A percentile compares a stretch with the other conserved stretches of the same genome.
These are phyloP conservation scores for Lablab purpureus DNA, from an alignment of 306 rosid genomes.

Conservation along the genomic window DNA sequence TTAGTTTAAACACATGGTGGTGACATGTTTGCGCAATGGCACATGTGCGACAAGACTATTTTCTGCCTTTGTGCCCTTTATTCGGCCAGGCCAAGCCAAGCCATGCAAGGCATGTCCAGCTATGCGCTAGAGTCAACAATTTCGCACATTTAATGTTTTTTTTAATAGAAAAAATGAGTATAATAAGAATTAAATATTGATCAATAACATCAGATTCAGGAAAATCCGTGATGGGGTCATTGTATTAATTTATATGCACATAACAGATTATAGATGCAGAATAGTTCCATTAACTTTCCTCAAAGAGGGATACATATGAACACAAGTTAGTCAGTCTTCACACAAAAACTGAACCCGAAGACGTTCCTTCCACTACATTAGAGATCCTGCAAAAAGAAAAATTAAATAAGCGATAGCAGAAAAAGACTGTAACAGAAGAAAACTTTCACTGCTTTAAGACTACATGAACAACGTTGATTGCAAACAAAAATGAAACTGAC, in stretches of 20 bases:
- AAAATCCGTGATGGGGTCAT: not conserved
- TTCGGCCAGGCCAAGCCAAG: too few species aligned
- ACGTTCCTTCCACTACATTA: constrained; percentile 23
- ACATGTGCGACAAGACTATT: constrained; percentile 37
- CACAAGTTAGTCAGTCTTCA: not conserved
- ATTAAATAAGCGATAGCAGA: not conserved
- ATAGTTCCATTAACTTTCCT: not conserved
- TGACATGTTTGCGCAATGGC: constrained; percentile 33
- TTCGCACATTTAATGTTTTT: constrained; percentile 18
- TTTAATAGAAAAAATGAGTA: too few species aligned
- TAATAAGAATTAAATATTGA: not conserved
- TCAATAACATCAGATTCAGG: not conserved
- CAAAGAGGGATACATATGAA: not conserved
- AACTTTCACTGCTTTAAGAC: constrained; percentile 6
- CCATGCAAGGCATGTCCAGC: constrained; percentile 27
- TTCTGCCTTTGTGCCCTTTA: not conserved
- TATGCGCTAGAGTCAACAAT: constrained; percentile 30
- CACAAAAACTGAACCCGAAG: constrained; percentile 30
- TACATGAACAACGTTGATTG: not conserved
- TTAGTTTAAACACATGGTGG: constrained; percentile 31
- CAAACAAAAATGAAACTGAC: constrained; percentile 40
- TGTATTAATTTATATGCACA: not conserved
- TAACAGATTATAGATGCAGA: not conserved
- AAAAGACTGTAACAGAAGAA: not conserved
- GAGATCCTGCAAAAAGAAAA: constrained; percentile 19